Percentiles rank a stretch among this genome's conserved stretches.
phyloP scores from a whole-genome alignment of 345 rosid species.

The Leavenworthia alabamica region DNA sequence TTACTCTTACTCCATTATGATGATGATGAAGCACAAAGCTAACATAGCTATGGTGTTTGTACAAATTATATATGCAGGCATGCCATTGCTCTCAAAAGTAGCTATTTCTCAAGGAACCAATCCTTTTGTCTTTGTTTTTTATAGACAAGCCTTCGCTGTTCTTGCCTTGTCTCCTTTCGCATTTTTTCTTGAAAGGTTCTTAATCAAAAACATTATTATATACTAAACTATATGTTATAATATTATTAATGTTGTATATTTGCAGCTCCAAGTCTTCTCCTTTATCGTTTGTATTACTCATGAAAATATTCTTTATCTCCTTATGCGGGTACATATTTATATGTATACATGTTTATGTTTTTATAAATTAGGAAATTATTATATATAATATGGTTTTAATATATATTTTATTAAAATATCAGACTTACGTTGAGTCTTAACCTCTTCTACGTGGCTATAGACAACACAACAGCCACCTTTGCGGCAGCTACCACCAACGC shows the following conservation, averaged over 20 bases:
- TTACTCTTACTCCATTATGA: background rate
- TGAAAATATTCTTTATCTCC: constrained; percentile 31
- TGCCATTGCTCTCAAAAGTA: constrained; percentile 74
- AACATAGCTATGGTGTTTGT: constrained; percentile 56
- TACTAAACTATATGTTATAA: background rate
- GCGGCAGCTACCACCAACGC: constrained; percentile 82
- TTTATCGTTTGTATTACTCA: constrained; percentile 13
- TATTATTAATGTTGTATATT: background rate
- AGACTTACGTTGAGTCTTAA: constrained; percentile 69
- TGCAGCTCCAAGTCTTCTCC: constrained; percentile 20
- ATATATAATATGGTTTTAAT: no score
- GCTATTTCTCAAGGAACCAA: constrained; percentile 46
- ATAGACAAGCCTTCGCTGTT: constrained; percentile 30
- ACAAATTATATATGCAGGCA: constrained; percentile 64
- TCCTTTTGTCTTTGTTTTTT: constrained; percentile 32
- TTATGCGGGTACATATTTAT: constrained; percentile 27
- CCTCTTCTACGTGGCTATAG: constrained; percentile 60
- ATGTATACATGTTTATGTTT: background rate
- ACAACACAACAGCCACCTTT: constrained; percentile 69
- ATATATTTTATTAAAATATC: no score
- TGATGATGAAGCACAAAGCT: constrained; percentile 36
- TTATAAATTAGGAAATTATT: background rate
- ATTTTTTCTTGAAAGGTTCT: constrained; percentile 30
- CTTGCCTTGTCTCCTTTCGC: constrained; percentile 30
- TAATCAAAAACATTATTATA: no score